phyloP scores from a whole-genome alignment of 257 asterid species.

The Scutellaria barbata region DNA sequence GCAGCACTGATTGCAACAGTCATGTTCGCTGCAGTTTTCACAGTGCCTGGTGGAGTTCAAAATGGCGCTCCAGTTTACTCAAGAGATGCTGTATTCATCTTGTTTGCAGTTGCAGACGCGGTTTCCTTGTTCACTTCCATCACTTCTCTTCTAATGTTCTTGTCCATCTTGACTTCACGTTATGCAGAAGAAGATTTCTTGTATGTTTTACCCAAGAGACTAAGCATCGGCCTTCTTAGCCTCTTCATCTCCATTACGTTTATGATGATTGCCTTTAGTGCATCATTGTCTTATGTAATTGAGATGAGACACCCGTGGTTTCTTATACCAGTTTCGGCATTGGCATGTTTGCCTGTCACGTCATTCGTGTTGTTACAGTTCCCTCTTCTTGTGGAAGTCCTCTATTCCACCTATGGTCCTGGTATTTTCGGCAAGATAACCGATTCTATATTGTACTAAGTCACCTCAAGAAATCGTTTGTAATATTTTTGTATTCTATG shows the following conservation, averaged over 20 bases:
- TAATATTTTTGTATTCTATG: no score
- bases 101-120: constrained; percentile 15
- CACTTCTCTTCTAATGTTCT: constrained; percentile 32
- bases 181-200: constrained; percentile 22
- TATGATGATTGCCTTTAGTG: constrained; percentile 15
- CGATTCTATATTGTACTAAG: neutral
- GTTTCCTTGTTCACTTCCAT: constrained; percentile 30
- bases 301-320: neutral
- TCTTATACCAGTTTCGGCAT: neutral
- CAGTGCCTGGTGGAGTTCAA: constrained; percentile 28
- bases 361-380: constrained; percentile 21
- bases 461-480: no score
- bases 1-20: constrained; percentile 12
- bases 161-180: constrained; percentile 30
- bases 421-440: constrained; percentile 25
- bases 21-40: constrained; percentile 1
- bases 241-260: constrained; percentile 14
- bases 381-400: constrained; percentile 23
- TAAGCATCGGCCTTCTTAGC: constrained; percentile 18
- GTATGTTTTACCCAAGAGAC: constrained; percentile 24
- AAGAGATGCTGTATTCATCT: neutral
- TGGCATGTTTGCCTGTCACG: neutral
- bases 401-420: constrained; percentile 25
- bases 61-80: constrained; percentile 8
- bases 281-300: neutral